phyloP scores from a whole-genome alignment of 2,329 filamentous ascomycete species.

The Emergomyces africanus region DNA sequence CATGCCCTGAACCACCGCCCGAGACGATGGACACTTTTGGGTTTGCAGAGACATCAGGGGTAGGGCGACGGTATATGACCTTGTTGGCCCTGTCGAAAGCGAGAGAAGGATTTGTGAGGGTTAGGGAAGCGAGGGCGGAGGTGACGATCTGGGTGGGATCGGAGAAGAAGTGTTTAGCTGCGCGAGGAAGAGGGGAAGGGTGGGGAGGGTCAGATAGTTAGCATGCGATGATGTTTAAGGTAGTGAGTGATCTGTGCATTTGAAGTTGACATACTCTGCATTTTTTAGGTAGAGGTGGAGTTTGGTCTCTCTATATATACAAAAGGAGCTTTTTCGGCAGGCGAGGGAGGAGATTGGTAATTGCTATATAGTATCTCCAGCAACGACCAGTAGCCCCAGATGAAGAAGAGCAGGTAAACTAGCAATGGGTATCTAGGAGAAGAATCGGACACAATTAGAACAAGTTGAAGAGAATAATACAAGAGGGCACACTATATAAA shows the following conservation, averaged over 20 bases:
- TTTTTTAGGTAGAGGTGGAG: conserved; percentile 10
- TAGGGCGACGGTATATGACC: conserved; percentile 62
- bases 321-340: too few species aligned
- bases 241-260: background rate
- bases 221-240: background rate
- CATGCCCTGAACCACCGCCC: conserved; percentile 81
- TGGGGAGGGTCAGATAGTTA: too few species aligned
- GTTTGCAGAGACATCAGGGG: conserved; percentile 29
- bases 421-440: background rate
- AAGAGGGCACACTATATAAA: background rate
- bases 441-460: background rate
- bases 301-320: conserved; percentile 3
- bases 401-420: background rate
- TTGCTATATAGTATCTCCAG: background rate
- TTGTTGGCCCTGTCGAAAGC: conserved; percentile 70
- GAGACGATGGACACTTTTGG: conserved; percentile 69
- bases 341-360: background rate
- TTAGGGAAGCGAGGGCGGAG: conserved; percentile 62
- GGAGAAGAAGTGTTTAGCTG: conserved; percentile 75
- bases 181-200: background rate
- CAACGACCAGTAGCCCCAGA: background rate
- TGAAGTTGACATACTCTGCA: conserved; percentile 22
- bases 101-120: conserved; percentile 71
- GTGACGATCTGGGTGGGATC: conserved; percentile 68
- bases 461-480: background rate